Evolutionary conservation across 768 basidiomycete species (phyloP).

Genomic region (Pleurotus salmoneostramineus): DNA sequence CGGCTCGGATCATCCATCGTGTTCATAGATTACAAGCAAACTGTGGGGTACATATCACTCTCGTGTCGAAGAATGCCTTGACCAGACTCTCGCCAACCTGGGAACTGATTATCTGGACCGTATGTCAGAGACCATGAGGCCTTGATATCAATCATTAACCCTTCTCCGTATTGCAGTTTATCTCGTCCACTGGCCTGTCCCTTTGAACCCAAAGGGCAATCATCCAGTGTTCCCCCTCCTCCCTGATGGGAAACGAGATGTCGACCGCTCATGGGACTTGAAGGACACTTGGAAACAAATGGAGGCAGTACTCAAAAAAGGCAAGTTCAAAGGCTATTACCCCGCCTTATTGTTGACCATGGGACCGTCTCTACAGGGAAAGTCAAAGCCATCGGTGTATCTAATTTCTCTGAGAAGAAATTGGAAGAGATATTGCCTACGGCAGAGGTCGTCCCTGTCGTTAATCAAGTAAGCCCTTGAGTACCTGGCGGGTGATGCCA

Average conservation of each 20-base stretch:
- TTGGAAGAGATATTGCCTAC: slow-evolving; percentile 67
- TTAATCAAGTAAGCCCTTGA: slow-evolving; percentile 53
- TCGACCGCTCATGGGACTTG: slow-evolving; percentile 63
- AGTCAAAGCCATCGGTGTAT: slow-evolving; percentile 66
- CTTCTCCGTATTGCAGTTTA: slow-evolving; percentile 37
- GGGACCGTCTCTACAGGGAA: slow-evolving; percentile 39
- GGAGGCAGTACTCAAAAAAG: slow-evolving; percentile 68
- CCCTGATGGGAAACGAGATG: slow-evolving; percentile 62
- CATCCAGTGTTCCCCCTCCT: slow-evolving; percentile 54
- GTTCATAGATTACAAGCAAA: slow-evolving; percentile 62
- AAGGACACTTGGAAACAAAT: slow-evolving; percentile 81
- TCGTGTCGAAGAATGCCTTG: slow-evolving; percentile 69
- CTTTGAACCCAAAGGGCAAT: slow-evolving; percentile 66
- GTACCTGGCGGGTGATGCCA: neutral
- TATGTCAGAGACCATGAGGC: slow-evolving; percentile 26
- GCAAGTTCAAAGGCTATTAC: slow-evolving; percentile 22
- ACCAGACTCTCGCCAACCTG: slow-evolving; percentile 72
- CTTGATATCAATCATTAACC: neutral
- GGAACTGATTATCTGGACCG: slow-evolving; percentile 85
- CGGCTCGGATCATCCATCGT: neutral
- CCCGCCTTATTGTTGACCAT: slow-evolving; percentile 9
- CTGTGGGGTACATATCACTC: slow-evolving; percentile 66
- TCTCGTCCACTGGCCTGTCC: slow-evolving; percentile 80
- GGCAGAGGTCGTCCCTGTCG: slow-evolving; percentile 66
- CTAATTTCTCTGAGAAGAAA: slow-evolving; percentile 68